Base-by-base conservation (phyloP, 345 rosid species). In the Reutealis trisperma region DNA sequence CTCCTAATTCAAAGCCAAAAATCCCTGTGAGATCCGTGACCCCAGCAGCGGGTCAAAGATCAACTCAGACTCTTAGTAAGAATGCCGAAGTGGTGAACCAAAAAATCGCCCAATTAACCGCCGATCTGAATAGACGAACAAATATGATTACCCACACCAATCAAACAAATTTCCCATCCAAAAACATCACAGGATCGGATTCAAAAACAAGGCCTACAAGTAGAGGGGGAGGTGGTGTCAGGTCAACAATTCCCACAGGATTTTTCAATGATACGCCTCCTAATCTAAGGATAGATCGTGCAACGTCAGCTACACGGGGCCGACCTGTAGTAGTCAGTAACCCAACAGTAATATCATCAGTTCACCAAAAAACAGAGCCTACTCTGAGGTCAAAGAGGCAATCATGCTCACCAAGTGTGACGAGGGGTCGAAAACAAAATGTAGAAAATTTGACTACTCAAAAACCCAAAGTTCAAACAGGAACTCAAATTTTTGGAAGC, bases 401-500 rank as follows among this genome's bases (percentile, higher is more conserved):
- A 21, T 87, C 92, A 22, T 75, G 86, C 82, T 89, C 90, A 0
- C 88, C 90, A 11, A 73, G 80, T 34, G 84, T 86, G 67, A 76
- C 80, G 10, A 78, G 89, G 63, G 85, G 88, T 9, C 70, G 80
- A 64, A 86, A 82, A 84, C 73, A 65, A 54, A 82, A 76, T 32
- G 73, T 64, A 22, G 64, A 30, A 68, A 70, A 21, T 45, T 60
- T 58, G 21, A 59, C 44, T 6, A 32, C 30, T 22, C 24, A 58
- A 14, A 78, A 68, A 32, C 71, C 73, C 3, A 80, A 70, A 66
- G 9, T 22, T 76, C 77, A 76, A 10, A 27, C 24, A 6, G 81
- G 78, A 34, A 75, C 80, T 5, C 89, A 83, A 34, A 47, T 90
- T 16, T 49, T 86, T 6, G 89, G 94, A 59, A 90, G 92, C n/a